Conservation (phyloP, 1,139 yeast species). For the Suhomyces ambrosiae region DNA sequence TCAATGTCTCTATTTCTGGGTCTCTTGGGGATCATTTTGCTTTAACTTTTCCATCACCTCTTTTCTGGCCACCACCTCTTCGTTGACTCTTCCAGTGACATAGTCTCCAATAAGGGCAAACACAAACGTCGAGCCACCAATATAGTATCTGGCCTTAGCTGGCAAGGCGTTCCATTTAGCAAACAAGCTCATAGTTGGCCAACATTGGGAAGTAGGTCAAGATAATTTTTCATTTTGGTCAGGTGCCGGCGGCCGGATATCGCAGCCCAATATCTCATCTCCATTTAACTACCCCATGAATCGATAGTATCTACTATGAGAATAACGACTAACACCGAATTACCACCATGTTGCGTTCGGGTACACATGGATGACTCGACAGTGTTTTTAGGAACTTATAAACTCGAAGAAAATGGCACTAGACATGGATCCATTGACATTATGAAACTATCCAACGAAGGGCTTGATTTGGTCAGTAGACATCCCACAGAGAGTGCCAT, state of each 20-base stretch:
- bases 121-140: conserved; percentile 55
- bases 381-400: conserved; percentile 76
- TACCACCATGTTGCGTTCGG: conserved; percentile 84
- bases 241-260: neutral
- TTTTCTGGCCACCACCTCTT: conserved; percentile 43
- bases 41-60: conserved; percentile 22
- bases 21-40: no score
- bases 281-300: neutral
- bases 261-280: neutral
- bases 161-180: conserved; percentile 55
- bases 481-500: conserved; percentile 61
- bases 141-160: conserved; percentile 50
- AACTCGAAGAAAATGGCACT: conserved; percentile 57
- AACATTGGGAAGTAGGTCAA: no score
- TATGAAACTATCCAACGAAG: conserved; percentile 32
- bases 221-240: neutral
- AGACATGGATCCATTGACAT: conserved; percentile 79
- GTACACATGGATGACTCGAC: conserved; percentile 56
- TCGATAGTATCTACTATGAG: conserved; percentile 3
- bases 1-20: no score
- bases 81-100: conserved; percentile 48
- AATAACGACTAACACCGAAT: conserved; percentile 36
- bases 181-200: conserved; percentile 39
- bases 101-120: conserved; percentile 57
- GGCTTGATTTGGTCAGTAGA: conserved; percentile 25